phyloP scores from a whole-genome alignment of 208 protist species.

The Leishmania lainsoni region DNA sequence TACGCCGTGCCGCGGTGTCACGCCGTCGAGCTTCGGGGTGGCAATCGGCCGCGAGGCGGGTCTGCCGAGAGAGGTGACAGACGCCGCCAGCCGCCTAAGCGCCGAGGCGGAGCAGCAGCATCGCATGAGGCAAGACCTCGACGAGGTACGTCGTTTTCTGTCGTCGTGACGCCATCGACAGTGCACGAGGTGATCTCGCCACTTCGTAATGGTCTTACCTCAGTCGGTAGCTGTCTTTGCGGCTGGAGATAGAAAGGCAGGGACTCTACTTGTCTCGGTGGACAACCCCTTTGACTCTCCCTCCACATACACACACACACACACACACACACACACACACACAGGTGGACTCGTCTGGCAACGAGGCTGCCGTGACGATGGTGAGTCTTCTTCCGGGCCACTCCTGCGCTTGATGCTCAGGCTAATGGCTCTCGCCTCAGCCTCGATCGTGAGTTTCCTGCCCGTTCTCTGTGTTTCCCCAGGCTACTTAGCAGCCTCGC shows the following conservation, averaged over 20 bases:
- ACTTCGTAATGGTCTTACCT: neutral
- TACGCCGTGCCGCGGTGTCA: conserved; percentile 77
- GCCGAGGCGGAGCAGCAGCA: conserved; percentile 52
- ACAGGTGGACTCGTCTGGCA: neutral
- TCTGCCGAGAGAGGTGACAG: conserved; percentile 71
- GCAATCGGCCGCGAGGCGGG: conserved; percentile 85
- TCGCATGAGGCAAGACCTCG: conserved; percentile 27
- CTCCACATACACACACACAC: neutral
- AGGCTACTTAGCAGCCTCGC: neutral
- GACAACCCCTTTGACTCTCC: neutral
- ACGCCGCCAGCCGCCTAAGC: conserved; percentile 57
- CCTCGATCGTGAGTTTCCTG: neutral
- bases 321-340: neutral
- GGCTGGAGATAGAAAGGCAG: neutral
- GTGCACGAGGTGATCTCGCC: neutral
- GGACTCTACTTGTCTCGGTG: neutral
- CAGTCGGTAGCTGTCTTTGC: neutral
- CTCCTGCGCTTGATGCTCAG: neutral
- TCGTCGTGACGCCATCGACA: neutral
- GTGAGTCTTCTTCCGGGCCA: neutral
- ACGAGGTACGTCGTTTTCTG: conserved; percentile 30
- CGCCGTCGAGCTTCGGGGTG: conserved; percentile 91
- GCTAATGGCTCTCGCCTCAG: neutral
- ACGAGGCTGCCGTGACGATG: neutral
- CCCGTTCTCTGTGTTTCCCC: neutral